Conservation (phyloP, 495 filamentous ascomycete species). For the Annulohypoxylon maeteangense region DNA sequence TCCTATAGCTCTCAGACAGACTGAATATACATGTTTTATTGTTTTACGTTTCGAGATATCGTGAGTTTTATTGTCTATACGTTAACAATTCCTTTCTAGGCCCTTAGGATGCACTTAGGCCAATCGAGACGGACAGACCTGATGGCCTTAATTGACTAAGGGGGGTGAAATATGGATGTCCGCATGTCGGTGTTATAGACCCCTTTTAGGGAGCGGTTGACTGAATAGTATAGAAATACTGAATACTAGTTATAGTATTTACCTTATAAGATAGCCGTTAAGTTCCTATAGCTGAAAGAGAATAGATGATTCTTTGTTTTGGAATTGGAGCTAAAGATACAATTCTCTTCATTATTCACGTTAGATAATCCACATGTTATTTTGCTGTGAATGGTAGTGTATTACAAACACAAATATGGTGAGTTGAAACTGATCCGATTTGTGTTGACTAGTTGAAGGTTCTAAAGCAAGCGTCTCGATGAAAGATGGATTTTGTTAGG, state of each 20-base stretch:
- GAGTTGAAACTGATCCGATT: not conserved
- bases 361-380: not conserved
- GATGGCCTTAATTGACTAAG: not conserved
- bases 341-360: not conserved
- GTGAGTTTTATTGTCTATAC: not conserved
- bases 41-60: not conserved
- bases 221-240: not conserved
- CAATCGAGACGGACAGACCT: not conserved
- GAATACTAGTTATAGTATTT: not conserved
- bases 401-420: too few relatives aligned
- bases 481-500: too few relatives aligned
- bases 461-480: too few relatives aligned
- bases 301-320: not conserved
- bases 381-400: not conserved
- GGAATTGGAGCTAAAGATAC: not conserved
- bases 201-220: not conserved
- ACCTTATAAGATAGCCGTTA: not conserved
- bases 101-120: not conserved
- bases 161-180: not conserved
- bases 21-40: not conserved
- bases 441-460: not conserved
- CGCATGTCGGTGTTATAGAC: not conserved
- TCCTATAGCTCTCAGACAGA: not conserved
- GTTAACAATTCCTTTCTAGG: not conserved
- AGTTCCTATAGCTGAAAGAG: not conserved